These are phyloP conservation scores for Ustilaginoidea virens DNA, from an alignment of 2,329 filamentous ascomycete species.

Conservation along the genomic window DNA sequence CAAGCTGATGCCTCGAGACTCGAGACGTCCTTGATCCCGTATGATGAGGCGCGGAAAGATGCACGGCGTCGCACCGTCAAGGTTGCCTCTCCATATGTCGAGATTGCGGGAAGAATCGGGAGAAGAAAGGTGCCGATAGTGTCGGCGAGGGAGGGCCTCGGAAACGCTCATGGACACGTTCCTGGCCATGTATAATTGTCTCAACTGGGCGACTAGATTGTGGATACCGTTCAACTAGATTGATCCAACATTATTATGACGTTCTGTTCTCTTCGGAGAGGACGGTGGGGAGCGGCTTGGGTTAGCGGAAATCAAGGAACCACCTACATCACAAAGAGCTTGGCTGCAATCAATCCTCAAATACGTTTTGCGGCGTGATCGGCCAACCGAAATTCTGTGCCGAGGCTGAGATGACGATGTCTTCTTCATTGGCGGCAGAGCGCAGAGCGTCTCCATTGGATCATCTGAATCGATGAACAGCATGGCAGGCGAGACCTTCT, in stretches of 20 bases:
- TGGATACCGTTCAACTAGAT: constrained; percentile 24
- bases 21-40: constrained; percentile 12
- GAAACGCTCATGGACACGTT: constrained; percentile 13
- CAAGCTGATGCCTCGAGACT: constrained; percentile 23
- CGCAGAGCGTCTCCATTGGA: constrained; percentile 21
- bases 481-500: constrained; percentile 32
- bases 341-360: constrained; percentile 35
- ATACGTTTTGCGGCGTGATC: constrained; percentile 25
- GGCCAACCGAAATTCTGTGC: constrained; percentile 35
- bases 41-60: constrained; percentile 26
- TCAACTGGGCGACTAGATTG: constrained; percentile 30
- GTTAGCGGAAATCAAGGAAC: too few relatives aligned
- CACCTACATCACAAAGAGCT: constrained; percentile 30
- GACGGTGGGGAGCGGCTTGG: too few relatives aligned
- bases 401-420: constrained; percentile 23
- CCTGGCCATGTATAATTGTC: constrained; percentile 25
- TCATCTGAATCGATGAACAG: constrained; percentile 32
- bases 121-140: constrained; percentile 12
- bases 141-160: constrained; percentile 10
- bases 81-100: constrained; percentile 29
- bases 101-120: constrained; percentile 19
- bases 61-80: constrained; percentile 24
- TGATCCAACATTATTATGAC: too few relatives aligned
- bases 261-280: too few relatives aligned
- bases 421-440: constrained; percentile 24